Base-by-base conservation (phyloP, 495 filamentous ascomycete genomes). In the Trichoderma parareesei region DNA sequence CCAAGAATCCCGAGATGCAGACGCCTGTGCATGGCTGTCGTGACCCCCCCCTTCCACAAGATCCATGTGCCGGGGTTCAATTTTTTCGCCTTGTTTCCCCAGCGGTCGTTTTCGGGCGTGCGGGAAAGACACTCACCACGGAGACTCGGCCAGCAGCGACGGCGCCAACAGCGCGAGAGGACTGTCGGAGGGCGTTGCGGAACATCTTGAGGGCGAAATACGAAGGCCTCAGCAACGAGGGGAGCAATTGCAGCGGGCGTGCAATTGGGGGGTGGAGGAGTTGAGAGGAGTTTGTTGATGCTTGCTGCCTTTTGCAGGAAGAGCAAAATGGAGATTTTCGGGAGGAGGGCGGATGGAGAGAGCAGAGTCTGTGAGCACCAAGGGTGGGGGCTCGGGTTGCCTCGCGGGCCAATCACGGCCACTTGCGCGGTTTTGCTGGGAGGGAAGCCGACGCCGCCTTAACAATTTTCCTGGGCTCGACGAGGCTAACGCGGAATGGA, bases 121-220 rank as follows among this genome's bases (percentile, higher is more conserved):
- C 68, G 73, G 72, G 67, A 78, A 79, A 75, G 74, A 70, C 79
- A 93, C 93, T 85, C 91, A 98, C 93, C 82, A 88, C 88, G 75
- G 86, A 87, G 83, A 93, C 85, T 84, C 92, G 90, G 84, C 91
- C 86, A 72, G 88, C 82, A 75, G 90, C 88, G 82, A 93, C 84
- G 79, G 89, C 92, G 81, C 90, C 91, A 79, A 94, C 89, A 81
- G 89, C 88, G 83, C 92, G 91, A 84, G 88, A 88, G 77, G 91
- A 92, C 84, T 94, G 92, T 80, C 92, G 86, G 81, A 97, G 84
- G 85, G 93, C 93, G 89, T 90, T 96, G 80, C 92, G 91, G 86
- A 98, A 93, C 94, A 98, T 97, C 70, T 72, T 80, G 71, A 64
- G 20, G 72, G 73, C 75, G 71, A 74, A 67, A 67, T 77, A 67